phyloP scores from a whole-genome alignment of 768 basidiomycete genomes.

The Suillus spraguei region DNA sequence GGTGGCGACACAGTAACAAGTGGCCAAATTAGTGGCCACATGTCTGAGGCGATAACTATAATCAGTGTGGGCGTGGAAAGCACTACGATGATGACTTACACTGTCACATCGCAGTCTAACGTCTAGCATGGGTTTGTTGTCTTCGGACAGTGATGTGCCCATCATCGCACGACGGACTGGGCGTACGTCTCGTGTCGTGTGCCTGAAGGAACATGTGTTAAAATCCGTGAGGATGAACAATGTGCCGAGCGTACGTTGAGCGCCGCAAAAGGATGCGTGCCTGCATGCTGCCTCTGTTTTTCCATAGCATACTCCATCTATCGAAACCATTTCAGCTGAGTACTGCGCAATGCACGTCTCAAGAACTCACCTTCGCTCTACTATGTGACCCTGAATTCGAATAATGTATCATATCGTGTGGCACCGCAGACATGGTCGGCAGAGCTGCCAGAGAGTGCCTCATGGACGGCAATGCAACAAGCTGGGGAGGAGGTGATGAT shows the following conservation, averaged over 20 bases:
- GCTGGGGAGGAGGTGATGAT: slow-evolving; percentile 31
- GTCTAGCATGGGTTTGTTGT: slow-evolving; percentile 31
- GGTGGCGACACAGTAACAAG: slow-evolving; percentile 18
- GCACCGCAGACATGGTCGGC: slow-evolving; percentile 33
- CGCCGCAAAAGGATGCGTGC: slow-evolving; percentile 20
- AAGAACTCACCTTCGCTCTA: slow-evolving; percentile 28
- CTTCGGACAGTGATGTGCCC: slow-evolving; percentile 35
- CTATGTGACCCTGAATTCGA: slow-evolving; percentile 31
- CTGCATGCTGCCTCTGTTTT: slow-evolving; percentile 32
- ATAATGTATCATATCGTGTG: slow-evolving; percentile 34
- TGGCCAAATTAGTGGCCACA: slow-evolving; percentile 29
- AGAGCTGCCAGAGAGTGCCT: slow-evolving; percentile 34
- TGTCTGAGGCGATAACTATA: slow-evolving; percentile 25
- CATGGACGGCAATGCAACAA: slow-evolving; percentile 35
- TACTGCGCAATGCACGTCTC: not conserved
- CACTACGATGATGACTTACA: not conserved
- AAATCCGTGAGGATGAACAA: slow-evolving; percentile 9
- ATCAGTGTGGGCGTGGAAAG: slow-evolving; percentile 14
- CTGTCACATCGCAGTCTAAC: slow-evolving; percentile 21
- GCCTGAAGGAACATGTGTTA: slow-evolving; percentile 20
- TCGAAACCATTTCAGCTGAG: slow-evolving; percentile 12
- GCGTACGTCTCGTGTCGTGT: slow-evolving; percentile 33
- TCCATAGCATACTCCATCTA: slow-evolving; percentile 37
- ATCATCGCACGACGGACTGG: slow-evolving; percentile 35
- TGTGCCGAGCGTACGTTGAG: slow-evolving; percentile 24